Conservation (phyloP, 306 rosid genomes). For the Corylus heterophylla region DNA sequence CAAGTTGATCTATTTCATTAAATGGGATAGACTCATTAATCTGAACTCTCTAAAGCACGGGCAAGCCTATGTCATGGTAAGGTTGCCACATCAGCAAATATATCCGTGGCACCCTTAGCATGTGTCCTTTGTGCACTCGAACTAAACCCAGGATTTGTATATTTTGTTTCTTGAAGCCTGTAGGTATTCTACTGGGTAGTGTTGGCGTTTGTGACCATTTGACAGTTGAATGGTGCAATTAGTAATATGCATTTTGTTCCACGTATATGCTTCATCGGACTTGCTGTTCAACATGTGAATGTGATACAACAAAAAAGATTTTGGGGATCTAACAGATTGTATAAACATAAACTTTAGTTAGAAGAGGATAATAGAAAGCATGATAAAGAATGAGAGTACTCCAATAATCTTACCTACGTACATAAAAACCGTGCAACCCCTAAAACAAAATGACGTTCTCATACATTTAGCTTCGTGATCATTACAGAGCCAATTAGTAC, state of each 20-base stretch:
- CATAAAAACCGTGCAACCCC: background rate
- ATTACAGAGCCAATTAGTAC: slow-evolving; percentile 32
- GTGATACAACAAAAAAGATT: background rate
- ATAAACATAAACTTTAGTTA: too few relatives aligned
- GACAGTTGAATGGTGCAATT: background rate
- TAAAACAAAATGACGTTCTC: slow-evolving; percentile 18
- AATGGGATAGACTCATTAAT: too few relatives aligned
- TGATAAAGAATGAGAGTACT: background rate
- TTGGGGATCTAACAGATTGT: too few relatives aligned
- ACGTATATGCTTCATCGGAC: background rate
- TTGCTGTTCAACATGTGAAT: background rate
- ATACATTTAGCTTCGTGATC: slow-evolving; percentile 42
- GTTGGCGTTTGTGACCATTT: background rate
- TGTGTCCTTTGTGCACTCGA: background rate
- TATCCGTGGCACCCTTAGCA: too few relatives aligned
- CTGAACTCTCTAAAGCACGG: too few relatives aligned
- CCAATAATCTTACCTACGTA: background rate
- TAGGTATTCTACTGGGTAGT: background rate
- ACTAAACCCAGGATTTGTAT: background rate
- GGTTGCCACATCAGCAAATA: too few relatives aligned
- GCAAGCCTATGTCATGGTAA: too few relatives aligned
- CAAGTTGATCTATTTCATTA: too few relatives aligned
- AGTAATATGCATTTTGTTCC: background rate
- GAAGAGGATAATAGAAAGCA: background rate
- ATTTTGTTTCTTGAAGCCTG: background rate